Conservation (phyloP, 2,329 filamentous ascomycete species). For the Boeremia exigua region DNA sequence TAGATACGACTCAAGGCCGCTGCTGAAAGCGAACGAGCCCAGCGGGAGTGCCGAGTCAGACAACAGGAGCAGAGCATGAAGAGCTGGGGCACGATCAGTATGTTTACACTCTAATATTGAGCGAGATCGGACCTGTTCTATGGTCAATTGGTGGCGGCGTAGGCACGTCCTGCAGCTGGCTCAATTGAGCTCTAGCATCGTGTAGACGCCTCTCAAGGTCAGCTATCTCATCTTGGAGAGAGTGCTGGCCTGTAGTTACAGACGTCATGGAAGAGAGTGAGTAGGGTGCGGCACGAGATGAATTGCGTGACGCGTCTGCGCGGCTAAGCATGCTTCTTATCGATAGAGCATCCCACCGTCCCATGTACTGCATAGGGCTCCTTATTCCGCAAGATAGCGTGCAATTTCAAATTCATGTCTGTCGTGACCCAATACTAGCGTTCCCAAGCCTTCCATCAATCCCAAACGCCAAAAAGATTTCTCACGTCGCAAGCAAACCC, state of each 20-base stretch:
- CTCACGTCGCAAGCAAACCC: constrained; percentile 6
- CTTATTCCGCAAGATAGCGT: constrained; percentile 6
- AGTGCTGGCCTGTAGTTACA: constrained; percentile 28
- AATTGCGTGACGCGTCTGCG: constrained; percentile 6
- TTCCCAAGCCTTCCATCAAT: neutral
- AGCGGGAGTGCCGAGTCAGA: constrained; percentile 82
- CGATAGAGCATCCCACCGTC: constrained; percentile 15
- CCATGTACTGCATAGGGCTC: neutral
- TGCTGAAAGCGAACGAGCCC: constrained; percentile 87
- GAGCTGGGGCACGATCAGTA: constrained; percentile 22
- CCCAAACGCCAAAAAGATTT: constrained; percentile 13
- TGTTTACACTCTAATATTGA: neutral
- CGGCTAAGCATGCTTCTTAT: constrained; percentile 29
- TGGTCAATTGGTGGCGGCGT: constrained; percentile 4
- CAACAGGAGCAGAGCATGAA: constrained; percentile 76
- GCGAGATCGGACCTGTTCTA: constrained; percentile 10
- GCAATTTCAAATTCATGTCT: constrained; percentile 20
- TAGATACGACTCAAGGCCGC: constrained; percentile 81
- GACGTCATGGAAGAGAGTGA: constrained; percentile 34
- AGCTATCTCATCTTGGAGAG: constrained; percentile 60
- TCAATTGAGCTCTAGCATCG: constrained; percentile 56
- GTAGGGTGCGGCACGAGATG: constrained; percentile 21
- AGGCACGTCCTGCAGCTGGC: constrained; percentile 23
- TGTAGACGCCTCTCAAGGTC: constrained; percentile 61
- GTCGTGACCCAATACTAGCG: constrained; percentile 16